Evolutionary conservation across 768 basidiomycete genomes (phyloP), one percentile per base, ranked within the genome.

Genomic region (Galerina sulciceps): DNA sequence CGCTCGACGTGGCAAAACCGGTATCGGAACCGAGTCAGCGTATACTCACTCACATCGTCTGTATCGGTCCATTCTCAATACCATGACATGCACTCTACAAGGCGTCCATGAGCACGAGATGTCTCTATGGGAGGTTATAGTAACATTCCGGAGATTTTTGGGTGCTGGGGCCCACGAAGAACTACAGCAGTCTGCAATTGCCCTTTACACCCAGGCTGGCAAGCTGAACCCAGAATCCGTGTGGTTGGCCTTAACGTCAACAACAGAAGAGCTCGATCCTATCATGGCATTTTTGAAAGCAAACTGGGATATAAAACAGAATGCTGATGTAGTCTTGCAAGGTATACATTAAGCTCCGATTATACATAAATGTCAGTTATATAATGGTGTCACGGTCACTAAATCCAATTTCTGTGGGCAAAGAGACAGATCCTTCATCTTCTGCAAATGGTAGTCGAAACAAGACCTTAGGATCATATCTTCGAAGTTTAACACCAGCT

Each of bases 21-120:
- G 73, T 2, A 77, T 87, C 13, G 85, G 88, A 9, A 84, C 86
- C 5, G 85, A 86, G 67, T 88, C 88, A 15, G 85, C 88, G 4
- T 93, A 91, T 69, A 91, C 92, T 0, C 84, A 88, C 61, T 91
- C 90, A 1, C 92, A 95, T 73, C 80, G 93, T 31, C 69, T 94
- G 36, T 89, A 96, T 71, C 78, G 81, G n/a, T 85, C 94, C 10
- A 77, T 96, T 38, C 67, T 98, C 15, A 80, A 75, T 49, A 91
- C 93, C 0, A 88, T 94, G 83, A 81, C 82, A 0, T 84, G 85
- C 6, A 84, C 89, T 6, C 81, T 86, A 20, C 76, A 76, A 47
- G 80, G 83, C 8, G 91, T 96, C 2, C 86, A 87, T 59, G 79
- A 87, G 37, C 85, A 86, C 58, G 92, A 96, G 51, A 62, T 76